Base-by-base conservation (phyloP, 2,329 filamentous ascomycete species). In the Nemania sp. region DNA sequence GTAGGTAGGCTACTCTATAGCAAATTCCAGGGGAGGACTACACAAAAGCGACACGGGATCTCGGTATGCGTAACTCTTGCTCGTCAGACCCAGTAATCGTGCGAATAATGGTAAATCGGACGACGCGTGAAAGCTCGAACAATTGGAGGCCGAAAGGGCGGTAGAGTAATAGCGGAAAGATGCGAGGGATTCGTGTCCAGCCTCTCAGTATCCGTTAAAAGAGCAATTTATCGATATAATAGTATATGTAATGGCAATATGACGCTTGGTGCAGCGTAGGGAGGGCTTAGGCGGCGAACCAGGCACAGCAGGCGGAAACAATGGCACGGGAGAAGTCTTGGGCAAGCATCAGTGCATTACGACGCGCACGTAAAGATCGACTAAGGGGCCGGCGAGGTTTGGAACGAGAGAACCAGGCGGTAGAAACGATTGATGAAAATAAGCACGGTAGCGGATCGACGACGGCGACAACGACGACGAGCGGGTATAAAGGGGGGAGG, bases 401-500 rank as follows among this genome's bases (percentile, higher is more conserved):
- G 41, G 61, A 68, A 68, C 69, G 64, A 68, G 49, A 22, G 64
- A 20, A 66, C 62, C 45, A 61, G 62, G 64, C 55, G 56, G 55
- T 41, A 53, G 64, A 66, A 67, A 66, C 64, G 56, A 70, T 73
- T 66, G 73, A 73, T 71, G 72, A 68, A 70, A 73, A 74, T 73
- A 77, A 75, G 72, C 64, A 73, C 72, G 74, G 71, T 71, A 72
- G 73, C 73, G 70, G 73, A 70, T 61, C 45, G 29, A 57, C 66
- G 32, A 41, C 51, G 49, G 53, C 66, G 51, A 43, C 61, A 22
- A 58, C 43, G 29, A 38, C 52, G 52, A 38, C 49, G 49, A 72
- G 69, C 72, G 73, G n/a, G 68, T 75, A 72, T 73, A 74, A 75
- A 75, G 41, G 51, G 62, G 62, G 63, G 72, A 71, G 73, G 72